phyloP scores from a whole-genome alignment of 129 eudicot species.

The Ambrosia artemisiifolia region DNA sequence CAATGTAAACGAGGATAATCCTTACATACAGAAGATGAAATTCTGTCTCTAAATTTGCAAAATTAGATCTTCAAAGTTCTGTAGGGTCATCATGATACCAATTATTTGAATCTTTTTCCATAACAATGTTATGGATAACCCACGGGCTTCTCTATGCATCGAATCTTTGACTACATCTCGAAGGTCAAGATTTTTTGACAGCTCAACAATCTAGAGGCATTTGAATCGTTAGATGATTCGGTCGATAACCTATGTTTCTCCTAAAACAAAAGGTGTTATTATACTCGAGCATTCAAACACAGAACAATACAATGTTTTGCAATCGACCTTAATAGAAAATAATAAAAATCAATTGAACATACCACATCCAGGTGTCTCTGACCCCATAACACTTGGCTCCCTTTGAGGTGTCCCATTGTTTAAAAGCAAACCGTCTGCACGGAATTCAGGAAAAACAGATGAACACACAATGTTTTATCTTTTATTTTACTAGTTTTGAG shows the following conservation, averaged over 20 bases:
- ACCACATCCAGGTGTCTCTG: constrained; percentile 38
- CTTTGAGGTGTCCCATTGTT: constrained; percentile 22
- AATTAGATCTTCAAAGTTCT: constrained; percentile 57
- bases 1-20: constrained; percentile 68
- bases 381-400: not conserved
- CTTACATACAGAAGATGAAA: constrained; percentile 30
- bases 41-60: constrained; percentile 47
- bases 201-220: constrained; percentile 44
- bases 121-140: constrained; percentile 52
- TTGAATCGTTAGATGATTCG: constrained; percentile 69
- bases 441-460: not conserved
- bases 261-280: constrained; percentile 31
- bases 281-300: too few relatives aligned
- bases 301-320: not conserved
- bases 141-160: constrained; percentile 69
- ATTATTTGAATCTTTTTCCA: constrained; percentile 48
- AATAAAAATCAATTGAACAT: not conserved
- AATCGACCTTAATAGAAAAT: not conserved
- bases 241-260: constrained; percentile 66
- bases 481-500: too few relatives aligned
- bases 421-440: constrained; percentile 48
- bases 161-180: constrained; percentile 88
- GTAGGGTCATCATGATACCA: constrained; percentile 52
- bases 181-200: constrained; percentile 60
- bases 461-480: not conserved